phyloP scores from a whole-genome alignment of 805 yeast genomes.

The Metschnikowia lunata region DNA sequence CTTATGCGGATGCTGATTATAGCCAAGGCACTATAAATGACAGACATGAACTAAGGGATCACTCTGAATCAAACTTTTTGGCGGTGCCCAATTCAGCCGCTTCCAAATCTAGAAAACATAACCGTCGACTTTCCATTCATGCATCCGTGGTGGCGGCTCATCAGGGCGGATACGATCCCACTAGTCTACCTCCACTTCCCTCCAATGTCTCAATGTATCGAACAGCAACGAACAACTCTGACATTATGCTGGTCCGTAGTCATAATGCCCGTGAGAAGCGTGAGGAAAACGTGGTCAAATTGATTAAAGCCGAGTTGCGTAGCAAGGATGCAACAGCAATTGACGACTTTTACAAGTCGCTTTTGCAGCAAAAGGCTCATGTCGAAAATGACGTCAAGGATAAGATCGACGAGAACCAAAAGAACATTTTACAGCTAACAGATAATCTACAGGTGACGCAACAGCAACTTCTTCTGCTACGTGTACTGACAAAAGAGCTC shows the following conservation, averaged over 20 bases:
- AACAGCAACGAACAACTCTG: slow-evolving; percentile 13
- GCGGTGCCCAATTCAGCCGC: slow-evolving; percentile 11
- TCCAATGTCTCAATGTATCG: slow-evolving; percentile 18
- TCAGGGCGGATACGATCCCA: slow-evolving; percentile 5
- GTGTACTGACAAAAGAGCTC: slow-evolving; percentile 56
- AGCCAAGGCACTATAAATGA: background rate
- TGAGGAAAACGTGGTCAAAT: slow-evolving; percentile 13
- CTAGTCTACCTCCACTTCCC: slow-evolving; percentile 15
- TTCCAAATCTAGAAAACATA: slow-evolving; percentile 8
- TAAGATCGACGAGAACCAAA: slow-evolving; percentile 59
- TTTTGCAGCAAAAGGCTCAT: slow-evolving; percentile 44
- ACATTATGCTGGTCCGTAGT: slow-evolving; percentile 11
- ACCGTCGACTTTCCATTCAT: slow-evolving; percentile 18
- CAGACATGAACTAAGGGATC: background rate
- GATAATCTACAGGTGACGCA: slow-evolving; percentile 61
- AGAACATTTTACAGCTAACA: slow-evolving; percentile 55
- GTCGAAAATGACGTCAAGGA: slow-evolving; percentile 56
- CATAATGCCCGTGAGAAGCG: slow-evolving; percentile 6
- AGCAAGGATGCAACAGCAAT: slow-evolving; percentile 70
- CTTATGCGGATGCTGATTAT: slow-evolving; percentile 8
- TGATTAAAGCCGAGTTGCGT: slow-evolving; percentile 39
- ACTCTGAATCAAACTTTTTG: slow-evolving; percentile 1
- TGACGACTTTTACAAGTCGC: slow-evolving; percentile 59
- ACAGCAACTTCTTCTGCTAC: slow-evolving; percentile 56
- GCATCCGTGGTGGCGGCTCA: slow-evolving; percentile 14